Evolutionary conservation across 2,329 filamentous ascomycete genomes (phyloP), one percentile per base, ranked within the genome.

Genomic region (Colletotrichum chrysophilum): DNA sequence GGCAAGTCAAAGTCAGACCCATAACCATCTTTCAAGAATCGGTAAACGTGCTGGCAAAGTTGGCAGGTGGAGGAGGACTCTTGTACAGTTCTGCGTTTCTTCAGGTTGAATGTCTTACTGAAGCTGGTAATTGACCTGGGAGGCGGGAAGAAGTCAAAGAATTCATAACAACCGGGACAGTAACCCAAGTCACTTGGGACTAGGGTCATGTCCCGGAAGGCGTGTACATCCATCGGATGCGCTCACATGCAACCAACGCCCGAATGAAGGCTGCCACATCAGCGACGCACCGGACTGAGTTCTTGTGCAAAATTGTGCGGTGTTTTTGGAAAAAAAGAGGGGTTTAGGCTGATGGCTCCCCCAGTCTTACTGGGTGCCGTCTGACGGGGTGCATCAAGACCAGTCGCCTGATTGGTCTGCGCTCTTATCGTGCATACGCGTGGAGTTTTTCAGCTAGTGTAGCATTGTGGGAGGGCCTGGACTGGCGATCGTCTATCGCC

Each of bases 11-110:
- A n/a, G n/a, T n/a, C n/a, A n/a, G n/a, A n/a, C n/a, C n/a, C n/a
- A 3, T 48, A 48, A 4, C 38, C 38, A 4, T 48, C 38, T 48
- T 6, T 48, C 38, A 48, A 9, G 2, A 48, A 48, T 2, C 38
- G 18, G 4, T 48, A 5, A 6, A n/a, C 38, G 0, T 48, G 38
- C 0, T 6, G 38, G 38, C 38, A 48, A 9, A 48, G 38, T 6
- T 48, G 38, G 9, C 38, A 48, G 5, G 4, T 5, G 9, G 38
- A 48, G 18, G 18, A 48, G 0, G 0, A 1, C 0, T 48, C 18
- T 48, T 48, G 38, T 5, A 48, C 38, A 48, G 12, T 3, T 48
- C 38, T 48, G 3, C 38, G 38, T n/a, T n/a, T 48, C 38, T n/a
- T 12, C 9, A 48, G 18, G 38, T 5, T n/a, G 38, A 48, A 48